Evolutionary conservation across 169 alveolate species (phyloP), one percentile per base, ranked within the genome.

Genomic region (Plasmodium gonderi): DNA sequence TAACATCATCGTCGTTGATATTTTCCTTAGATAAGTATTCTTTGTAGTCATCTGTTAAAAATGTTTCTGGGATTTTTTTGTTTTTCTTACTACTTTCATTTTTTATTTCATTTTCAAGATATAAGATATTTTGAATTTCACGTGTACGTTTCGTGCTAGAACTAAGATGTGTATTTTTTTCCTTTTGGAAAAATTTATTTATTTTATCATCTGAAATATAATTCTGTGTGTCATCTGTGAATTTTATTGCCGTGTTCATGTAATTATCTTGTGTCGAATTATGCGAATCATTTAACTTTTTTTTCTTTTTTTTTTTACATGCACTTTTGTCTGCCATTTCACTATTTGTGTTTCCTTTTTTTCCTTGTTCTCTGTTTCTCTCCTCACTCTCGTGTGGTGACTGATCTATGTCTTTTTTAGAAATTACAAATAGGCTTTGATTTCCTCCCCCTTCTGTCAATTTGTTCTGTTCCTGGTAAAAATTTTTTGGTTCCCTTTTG

Each of bases 161-260:
- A 0, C n/a, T 11, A 17, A 29, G 17, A n/a, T 20, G 6, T n/a
- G 17, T 60, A 23, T n/a, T 29, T 4, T 60, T 60, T 11, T 23
- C 26, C 12, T 60, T 81, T 26, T 81, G 14, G 38, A 81, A 81
- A 81, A 81, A 65, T 0, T 68, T 31, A 26, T 40, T 47, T 65
- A 81, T 67, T 40, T 65, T 69, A 38, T 42, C 36, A 68, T 81
- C 76, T 0, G 31, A 23, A n/a, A 81, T 81, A 51, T 81, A 51
- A 74, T 74, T 44, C 12, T 85, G 26, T 74, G 23, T 36, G 17
- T 47, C 85, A 77, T 85, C 85, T 2, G 38, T 26, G 65, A 85
- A 85, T 49, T 38, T 40, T 26, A 81, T 40, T 14, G 31, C 44
- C 75, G 51, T 12, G 7, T 1, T 12, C 47, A 40, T 49, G 44